Evolutionary conservation across 2,329 filamentous ascomycete genomes (phyloP), one percentile per base, ranked within the genome.

Genomic region (Truncatella angustata): DNA sequence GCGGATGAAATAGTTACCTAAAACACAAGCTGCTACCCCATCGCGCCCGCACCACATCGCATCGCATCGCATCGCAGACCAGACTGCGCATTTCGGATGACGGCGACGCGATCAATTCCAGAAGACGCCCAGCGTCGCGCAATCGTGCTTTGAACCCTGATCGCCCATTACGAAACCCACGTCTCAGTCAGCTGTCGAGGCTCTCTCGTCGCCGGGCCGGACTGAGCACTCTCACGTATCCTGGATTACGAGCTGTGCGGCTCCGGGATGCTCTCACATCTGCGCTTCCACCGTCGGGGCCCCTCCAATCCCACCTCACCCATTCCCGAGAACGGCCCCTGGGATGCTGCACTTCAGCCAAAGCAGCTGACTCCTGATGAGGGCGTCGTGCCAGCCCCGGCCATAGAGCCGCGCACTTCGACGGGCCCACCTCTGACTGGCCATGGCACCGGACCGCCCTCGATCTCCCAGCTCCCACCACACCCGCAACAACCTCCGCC

Each of bases 271-370:
- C 70, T 80, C 49, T 79, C 77, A 58, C 75, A 79, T 66, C 72
- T 83, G 44, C 79, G 80, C 61, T 82, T 84, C 67, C 80, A 83
- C 61, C 77, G 80, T 60, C 77, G 80, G 61, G 79, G 73, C 44
- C 74, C 75, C 58, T 82, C 80, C 51, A 80, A 76, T 68, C 80
- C 80, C 55, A 72, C 75, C 21, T 82, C 80, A 30, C 79, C 81
- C 4, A 63, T 73, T 23, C 71, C 74, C 49, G 79, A 82, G 52
- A 75, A 74, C 45, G 63, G 62, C 37, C 63, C 71, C 6, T 76
- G 74, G 66, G 70, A 74, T 37, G 56, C 68, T 7, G 58, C 70
- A 56, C 59, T 75, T 58, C 70, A 68, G 39, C 70, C 75, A 37
- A 68, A 73, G 53, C 70, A 74, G 47, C 69, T 73, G 26, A 66